These are phyloP conservation scores for Termitomyces sp. DNA, from an alignment of 768 basidiomycete genomes.

Conservation along the genomic window DNA sequence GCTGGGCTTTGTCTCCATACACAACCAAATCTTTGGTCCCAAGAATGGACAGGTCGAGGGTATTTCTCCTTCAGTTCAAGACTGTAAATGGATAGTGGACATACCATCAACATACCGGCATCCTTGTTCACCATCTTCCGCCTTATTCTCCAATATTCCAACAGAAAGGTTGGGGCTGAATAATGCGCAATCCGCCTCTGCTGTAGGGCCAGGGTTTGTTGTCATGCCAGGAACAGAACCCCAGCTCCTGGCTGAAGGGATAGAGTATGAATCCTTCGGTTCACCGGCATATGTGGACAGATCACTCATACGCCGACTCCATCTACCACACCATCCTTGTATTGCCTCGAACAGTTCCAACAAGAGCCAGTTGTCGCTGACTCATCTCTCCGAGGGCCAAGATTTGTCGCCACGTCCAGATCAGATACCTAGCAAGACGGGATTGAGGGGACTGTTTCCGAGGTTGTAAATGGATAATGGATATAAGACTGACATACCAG, in stretches of 20 bases:
- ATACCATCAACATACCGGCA: not conserved
- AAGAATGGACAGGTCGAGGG: too few relatives aligned
- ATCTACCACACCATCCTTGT: not conserved
- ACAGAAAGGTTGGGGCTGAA: not conserved
- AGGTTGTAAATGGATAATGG: not conserved
- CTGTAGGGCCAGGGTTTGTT: not conserved
- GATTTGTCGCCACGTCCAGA: not conserved
- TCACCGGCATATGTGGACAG: not conserved
- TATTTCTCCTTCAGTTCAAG: too few relatives aligned
- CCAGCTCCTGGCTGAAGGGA: not conserved
- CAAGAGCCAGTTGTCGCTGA: not conserved
- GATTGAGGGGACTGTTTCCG: not conserved
- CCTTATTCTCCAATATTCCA: not conserved
- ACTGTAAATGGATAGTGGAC: not conserved
- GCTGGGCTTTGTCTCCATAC: not conserved
- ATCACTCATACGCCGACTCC: not conserved
- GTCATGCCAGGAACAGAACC: not conserved
- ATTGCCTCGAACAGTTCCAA: not conserved
- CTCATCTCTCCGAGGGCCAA: not conserved
- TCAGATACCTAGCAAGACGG: not conserved
- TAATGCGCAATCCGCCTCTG: not conserved
- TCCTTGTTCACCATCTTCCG: not conserved
- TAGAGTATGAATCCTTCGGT: not conserved
- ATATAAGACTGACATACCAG: not conserved
- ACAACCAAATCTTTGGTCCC: not conserved